Conservation (phyloP, 1,284 basidiomycete species). For the Pseudozyma hubeiensis region DNA sequence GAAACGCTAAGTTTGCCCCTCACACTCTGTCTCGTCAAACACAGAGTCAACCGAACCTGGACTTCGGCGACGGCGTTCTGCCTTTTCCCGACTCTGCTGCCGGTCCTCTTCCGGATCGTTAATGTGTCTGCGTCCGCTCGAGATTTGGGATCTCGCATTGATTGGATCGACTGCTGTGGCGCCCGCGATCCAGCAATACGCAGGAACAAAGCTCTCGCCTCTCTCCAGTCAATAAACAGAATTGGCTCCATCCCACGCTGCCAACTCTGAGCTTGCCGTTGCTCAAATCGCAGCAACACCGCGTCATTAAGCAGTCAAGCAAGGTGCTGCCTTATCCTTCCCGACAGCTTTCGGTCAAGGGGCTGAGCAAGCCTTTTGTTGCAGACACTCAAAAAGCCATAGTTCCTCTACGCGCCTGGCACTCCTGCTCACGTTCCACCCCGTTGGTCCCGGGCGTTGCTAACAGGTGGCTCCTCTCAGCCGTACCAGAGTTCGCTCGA, state of each 20-base stretch:
- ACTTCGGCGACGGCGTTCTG: no score
- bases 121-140: not conserved
- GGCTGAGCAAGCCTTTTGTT: not conserved
- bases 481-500: not conserved
- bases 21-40: not conserved
- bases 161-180: slow-evolving; percentile 5
- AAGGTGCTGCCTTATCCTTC: not conserved
- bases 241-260: slow-evolving; percentile 1
- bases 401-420: no score
- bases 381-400: not conserved
- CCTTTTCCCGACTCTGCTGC: not conserved
- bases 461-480: not conserved
- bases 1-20: slow-evolving; percentile 12
- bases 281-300: slow-evolving; percentile 8
- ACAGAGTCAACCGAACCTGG: no score
- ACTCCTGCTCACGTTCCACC: not conserved
- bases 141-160: slow-evolving; percentile 2
- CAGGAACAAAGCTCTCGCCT: not conserved
- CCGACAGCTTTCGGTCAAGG: slow-evolving; percentile 2
- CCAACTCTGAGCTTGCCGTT: slow-evolving; percentile 13
- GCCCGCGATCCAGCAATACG: not conserved
- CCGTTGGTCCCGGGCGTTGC: no score
- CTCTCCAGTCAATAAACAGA: slow-evolving; percentile 1
- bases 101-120: slow-evolving; percentile 2
- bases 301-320: slow-evolving; percentile 5